Conservation (phyloP, 2,329 filamentous ascomycete species). For the Fusarium xyrophilum region DNA sequence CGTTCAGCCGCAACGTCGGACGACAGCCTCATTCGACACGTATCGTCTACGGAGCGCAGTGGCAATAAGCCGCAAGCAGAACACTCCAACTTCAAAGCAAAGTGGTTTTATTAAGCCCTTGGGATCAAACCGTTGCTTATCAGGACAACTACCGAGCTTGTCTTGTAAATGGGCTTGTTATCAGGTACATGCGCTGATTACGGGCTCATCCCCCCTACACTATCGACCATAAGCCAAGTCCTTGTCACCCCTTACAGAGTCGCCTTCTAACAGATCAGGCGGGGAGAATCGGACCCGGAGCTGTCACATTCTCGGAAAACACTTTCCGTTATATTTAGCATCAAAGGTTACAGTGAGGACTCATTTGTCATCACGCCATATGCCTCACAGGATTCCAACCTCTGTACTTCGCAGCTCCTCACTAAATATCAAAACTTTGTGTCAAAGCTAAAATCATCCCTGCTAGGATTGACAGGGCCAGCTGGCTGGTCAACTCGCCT, state of each 20-base stretch:
- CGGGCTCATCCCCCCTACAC: too few species aligned
- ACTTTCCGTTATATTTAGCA: accelerated
- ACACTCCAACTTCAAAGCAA: accelerated
- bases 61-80: not conserved
- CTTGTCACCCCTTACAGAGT: not conserved
- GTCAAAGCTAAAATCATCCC: not conserved
- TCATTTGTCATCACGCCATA: accelerated
- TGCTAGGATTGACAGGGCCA: not conserved
- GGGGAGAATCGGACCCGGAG: accelerated
- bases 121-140: accelerated
- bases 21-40: accelerated
- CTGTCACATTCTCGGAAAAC: accelerated
- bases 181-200: not conserved
- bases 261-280: accelerated
- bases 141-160: accelerated
- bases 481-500: not conserved
- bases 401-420: not conserved
- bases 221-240: accelerated
- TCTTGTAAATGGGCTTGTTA: not conserved
- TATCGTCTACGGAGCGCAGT: not conserved
- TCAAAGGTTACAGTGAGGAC: accelerated
- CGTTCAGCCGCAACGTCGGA: accelerated
- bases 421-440: too few species aligned
- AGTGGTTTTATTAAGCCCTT: accelerated
- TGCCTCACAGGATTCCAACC: accelerated